These are phyloP conservation scores for Tothia fuscella DNA, from an alignment of 2,329 filamentous ascomycete species.

Conservation along the genomic window DNA sequence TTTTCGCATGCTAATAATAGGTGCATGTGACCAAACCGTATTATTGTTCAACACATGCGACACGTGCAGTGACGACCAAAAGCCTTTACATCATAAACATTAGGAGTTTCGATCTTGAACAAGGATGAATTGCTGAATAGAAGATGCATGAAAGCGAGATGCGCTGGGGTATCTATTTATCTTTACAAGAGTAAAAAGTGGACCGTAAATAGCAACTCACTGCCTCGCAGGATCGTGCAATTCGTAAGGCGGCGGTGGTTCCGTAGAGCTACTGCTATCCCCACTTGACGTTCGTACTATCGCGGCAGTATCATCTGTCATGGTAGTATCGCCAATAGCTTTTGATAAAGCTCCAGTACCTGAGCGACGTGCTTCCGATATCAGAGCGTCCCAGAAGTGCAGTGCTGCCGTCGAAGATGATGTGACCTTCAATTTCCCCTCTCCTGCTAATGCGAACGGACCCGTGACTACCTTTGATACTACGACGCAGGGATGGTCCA, in stretches of 20 bases:
- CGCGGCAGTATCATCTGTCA: conserved; percentile 18
- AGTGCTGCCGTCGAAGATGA: neutral
- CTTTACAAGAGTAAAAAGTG: no score
- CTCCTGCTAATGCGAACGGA: conserved; percentile 8
- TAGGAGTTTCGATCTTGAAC: no score
- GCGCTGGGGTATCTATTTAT: no score
- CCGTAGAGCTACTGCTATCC: conserved; percentile 17
- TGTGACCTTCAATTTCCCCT: conserved; percentile 10
- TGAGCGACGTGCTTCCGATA: conserved; percentile 10
- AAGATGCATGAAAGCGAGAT: no score
- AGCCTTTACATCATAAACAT: no score
- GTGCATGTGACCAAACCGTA: no score
- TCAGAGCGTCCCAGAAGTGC: conserved; percentile 7
- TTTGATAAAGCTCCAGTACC: conserved; percentile 14
- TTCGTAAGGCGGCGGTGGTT: conserved; percentile 17
- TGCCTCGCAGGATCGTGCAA: conserved; percentile 14
- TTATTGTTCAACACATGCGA: no score
- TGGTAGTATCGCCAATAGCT: conserved; percentile 11
- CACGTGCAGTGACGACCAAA: no score
- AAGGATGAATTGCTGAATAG: no score
- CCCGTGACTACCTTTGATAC: conserved; percentile 8
- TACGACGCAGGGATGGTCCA: conserved; percentile 6
- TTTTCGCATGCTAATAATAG: no score
- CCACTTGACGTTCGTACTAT: conserved; percentile 18
- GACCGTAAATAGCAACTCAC: no score